A percentile compares a stretch with the other conserved stretches of the same genome.
phyloP scores from a whole-genome alignment of 1,284 basidiomycete species.

The Malassezia obtusa region DNA sequence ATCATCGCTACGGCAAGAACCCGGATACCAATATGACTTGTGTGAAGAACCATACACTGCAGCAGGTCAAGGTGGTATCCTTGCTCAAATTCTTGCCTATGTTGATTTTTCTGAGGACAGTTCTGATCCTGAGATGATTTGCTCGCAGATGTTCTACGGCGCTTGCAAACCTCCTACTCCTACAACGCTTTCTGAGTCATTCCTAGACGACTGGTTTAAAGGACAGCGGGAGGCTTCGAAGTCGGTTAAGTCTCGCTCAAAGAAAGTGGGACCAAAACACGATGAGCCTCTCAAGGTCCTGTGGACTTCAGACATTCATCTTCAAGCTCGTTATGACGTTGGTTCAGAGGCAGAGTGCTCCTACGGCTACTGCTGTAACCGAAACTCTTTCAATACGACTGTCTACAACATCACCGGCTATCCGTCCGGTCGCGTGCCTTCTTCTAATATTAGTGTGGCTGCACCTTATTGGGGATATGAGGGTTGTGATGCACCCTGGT shows the following conservation, averaged over 20 bases:
- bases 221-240: conserved; percentile 13
- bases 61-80: conserved; percentile 24
- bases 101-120: conserved; percentile 28
- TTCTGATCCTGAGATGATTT: conserved; percentile 38
- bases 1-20: conserved; percentile 54
- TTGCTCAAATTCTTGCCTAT: conserved; percentile 36
- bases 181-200: conserved; percentile 20
- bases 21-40: conserved; percentile 42
- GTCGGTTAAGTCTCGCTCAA: neutral
- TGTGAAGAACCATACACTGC: conserved; percentile 24
- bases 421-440: conserved; percentile 20
- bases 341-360: conserved; percentile 67
- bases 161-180: conserved; percentile 23
- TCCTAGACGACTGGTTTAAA: conserved; percentile 33
- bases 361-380: conserved; percentile 62
- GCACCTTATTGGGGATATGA: conserved; percentile 43
- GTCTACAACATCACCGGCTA: conserved; percentile 51
- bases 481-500: conserved; percentile 61
- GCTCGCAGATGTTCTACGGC: conserved; percentile 27
- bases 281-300: conserved; percentile 59
- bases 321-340: conserved; percentile 67
- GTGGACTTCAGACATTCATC: conserved; percentile 66
- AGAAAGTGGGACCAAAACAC: neutral
- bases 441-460: conserved; percentile 23
- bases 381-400: conserved; percentile 44